Conservation (phyloP, 1,139 yeast genomes). For the Hansenula sp. region DNA sequence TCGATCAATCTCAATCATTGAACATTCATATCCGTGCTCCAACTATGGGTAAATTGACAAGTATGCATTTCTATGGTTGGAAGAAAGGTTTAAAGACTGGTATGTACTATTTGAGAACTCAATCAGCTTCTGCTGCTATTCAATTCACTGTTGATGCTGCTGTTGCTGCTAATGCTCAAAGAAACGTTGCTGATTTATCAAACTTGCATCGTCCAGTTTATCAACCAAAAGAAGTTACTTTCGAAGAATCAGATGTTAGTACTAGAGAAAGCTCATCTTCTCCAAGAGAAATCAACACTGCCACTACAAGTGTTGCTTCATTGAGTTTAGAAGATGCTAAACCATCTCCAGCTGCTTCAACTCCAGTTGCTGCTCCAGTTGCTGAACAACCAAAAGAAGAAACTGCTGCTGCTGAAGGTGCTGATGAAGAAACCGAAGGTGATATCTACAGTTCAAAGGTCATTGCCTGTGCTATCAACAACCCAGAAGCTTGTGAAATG, state of each 20-base stretch:
- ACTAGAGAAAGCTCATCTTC: slow-evolving; percentile 20
- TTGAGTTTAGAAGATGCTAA: slow-evolving; percentile 23
- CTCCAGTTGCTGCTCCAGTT: slow-evolving; percentile 16
- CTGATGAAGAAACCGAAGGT: slow-evolving; percentile 32
- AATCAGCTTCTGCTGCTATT: slow-evolving; percentile 92
- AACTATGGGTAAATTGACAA: slow-evolving; percentile 90
- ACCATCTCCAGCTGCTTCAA: slow-evolving; percentile 13
- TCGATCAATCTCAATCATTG: slow-evolving; percentile 93
- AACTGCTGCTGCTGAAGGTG: slow-evolving; percentile 19
- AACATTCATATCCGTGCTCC: slow-evolving; percentile 84
- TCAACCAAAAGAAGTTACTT: slow-evolving; percentile 30
- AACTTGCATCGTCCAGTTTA: slow-evolving; percentile 54
- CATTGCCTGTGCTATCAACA: slow-evolving; percentile 93
- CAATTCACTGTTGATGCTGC: slow-evolving; percentile 80
- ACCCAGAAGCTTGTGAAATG: slow-evolving; percentile 98
- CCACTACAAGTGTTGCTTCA: slow-evolving; percentile 27
- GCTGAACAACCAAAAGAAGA: slow-evolving; percentile 20
- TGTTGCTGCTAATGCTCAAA: slow-evolving; percentile 47
- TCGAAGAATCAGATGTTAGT: slow-evolving; percentile 20
- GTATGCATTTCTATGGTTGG: slow-evolving; percentile 98
- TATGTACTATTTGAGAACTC: slow-evolving; percentile 94
- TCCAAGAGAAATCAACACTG: slow-evolving; percentile 23
- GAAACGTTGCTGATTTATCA: slow-evolving; percentile 47
- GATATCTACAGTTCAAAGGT: slow-evolving; percentile 92
- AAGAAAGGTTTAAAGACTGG: slow-evolving; percentile 96